These are phyloP conservation scores for Cylindrotheca fusiformis DNA, from an alignment of 108 stramenopile species.

Conservation along the genomic window DNA sequence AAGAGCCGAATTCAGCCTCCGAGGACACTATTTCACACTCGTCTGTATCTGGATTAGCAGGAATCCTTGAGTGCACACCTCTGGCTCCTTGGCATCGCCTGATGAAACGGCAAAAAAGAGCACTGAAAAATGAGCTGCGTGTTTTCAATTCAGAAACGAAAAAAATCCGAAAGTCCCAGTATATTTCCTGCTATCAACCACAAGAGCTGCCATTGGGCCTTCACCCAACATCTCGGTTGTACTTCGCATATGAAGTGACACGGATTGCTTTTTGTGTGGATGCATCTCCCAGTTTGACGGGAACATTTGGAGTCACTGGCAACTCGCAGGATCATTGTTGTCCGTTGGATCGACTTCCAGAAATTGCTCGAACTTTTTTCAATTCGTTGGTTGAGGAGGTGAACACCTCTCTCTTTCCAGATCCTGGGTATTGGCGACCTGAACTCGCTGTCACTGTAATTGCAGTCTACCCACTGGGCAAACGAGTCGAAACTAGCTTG, in stretches of 20 bases:
- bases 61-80: slow-evolving; percentile 67
- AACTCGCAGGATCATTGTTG: slow-evolving; percentile 10
- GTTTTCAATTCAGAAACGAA: slow-evolving; percentile 57
- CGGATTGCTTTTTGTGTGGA: slow-evolving; percentile 79
- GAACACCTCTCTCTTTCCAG: slow-evolving; percentile 9
- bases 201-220: slow-evolving; percentile 57
- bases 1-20: slow-evolving; percentile 5
- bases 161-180: slow-evolving; percentile 7
- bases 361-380: slow-evolving; percentile 63
- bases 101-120: slow-evolving; percentile 33
- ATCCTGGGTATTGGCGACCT: slow-evolving; percentile 45
- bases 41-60: slow-evolving; percentile 54
- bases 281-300: slow-evolving; percentile 74
- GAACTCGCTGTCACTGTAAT: slow-evolving; percentile 70
- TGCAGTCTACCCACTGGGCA: slow-evolving; percentile 62
- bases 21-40: background rate
- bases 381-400: slow-evolving; percentile 61
- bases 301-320: slow-evolving; percentile 45
- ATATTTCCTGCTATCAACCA: slow-evolving; percentile 57
- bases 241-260: slow-evolving; percentile 78
- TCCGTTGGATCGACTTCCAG: slow-evolving; percentile 66
- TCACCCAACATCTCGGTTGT: slow-evolving; percentile 59
- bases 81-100: slow-evolving; percentile 21
- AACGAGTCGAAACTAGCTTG: slow-evolving; percentile 51
- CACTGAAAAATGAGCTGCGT: slow-evolving; percentile 37